Evolutionary conservation across 1,139 yeast genomes (phyloP).

Genomic region (Blastobotrys ciferrii): DNA sequence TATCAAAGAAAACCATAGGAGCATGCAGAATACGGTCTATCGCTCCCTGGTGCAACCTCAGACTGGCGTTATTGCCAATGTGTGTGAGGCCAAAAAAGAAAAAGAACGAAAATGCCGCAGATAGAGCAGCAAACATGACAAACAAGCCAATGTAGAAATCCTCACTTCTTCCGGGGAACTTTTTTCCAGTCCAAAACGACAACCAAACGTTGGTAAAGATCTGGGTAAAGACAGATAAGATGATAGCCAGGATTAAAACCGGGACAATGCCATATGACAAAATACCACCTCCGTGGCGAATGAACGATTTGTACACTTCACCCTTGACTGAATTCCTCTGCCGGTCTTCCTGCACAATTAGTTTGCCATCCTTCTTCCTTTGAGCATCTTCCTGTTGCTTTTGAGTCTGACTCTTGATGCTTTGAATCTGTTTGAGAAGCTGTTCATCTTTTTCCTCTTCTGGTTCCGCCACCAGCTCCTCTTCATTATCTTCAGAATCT

Average conservation of each 20-base stretch:
- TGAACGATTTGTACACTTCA: slow-evolving; percentile 50
- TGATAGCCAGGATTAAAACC: slow-evolving; percentile 37
- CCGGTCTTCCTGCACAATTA: slow-evolving; percentile 50
- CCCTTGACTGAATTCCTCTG: slow-evolving; percentile 48
- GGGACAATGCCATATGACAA: slow-evolving; percentile 45
- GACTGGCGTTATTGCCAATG: slow-evolving; percentile 46
- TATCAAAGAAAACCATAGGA: slow-evolving; percentile 67
- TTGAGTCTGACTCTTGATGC: slow-evolving; percentile 22
- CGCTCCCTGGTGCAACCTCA: slow-evolving; percentile 46
- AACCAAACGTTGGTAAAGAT: slow-evolving; percentile 79
- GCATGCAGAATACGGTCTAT: slow-evolving; percentile 64
- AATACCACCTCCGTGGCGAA: slow-evolving; percentile 57
- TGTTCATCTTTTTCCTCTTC: slow-evolving; percentile 28
- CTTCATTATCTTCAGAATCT: slow-evolving; percentile 38
- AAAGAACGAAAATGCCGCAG: slow-evolving; percentile 40
- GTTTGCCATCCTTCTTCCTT: slow-evolving; percentile 27
- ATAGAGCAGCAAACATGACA: slow-evolving; percentile 48
- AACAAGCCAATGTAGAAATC: slow-evolving; percentile 73
- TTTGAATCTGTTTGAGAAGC: slow-evolving; percentile 20
- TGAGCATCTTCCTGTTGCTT: slow-evolving; percentile 21
- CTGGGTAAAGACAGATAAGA: slow-evolving; percentile 56
- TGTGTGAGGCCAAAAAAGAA: slow-evolving; percentile 51
- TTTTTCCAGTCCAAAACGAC: slow-evolving; percentile 72
- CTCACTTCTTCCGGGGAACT: slow-evolving; percentile 47
- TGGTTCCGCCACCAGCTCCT: slow-evolving; percentile 27